Evolutionary conservation across 1,284 basidiomycete genomes (phyloP), one percentile per base, ranked within the genome.

Genomic region (Amylostereum areolatum): DNA sequence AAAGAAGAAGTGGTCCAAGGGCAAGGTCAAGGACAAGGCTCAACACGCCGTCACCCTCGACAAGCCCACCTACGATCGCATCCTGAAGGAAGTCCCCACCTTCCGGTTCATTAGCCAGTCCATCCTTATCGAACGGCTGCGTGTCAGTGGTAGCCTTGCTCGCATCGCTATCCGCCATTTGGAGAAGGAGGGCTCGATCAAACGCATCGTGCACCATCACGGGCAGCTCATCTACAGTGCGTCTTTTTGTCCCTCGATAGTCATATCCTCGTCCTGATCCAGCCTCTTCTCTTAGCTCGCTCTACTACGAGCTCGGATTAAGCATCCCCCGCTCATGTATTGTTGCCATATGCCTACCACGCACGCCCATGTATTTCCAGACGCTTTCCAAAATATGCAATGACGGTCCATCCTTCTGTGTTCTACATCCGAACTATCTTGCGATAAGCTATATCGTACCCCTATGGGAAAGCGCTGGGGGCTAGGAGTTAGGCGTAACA

Each of bases 1-100:
- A 83, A 98, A 98, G 84, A 98, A 98, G 89, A 98, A 98, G 84
- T 98, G 95, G 95, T 97, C 94, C 61, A 98, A 98, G 83, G 95
- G 95, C 72, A 97, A 97, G 77, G 94, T 97, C 71, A 97, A 97
- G 87, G 94, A 97, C 78, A 97, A 97, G 86, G 92, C 91, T 65
- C 85, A 88, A 67, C 92, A 96, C 80, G 83, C 90, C 65, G 95
- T 98, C 70, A 78, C 86, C 62, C 85, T 97, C 66, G 93, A 97
- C 81, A 93, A 96, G 79, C 58, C 80, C 49, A 85, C 80, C 56
- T 97, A 80, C 81, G 95, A 97, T 80, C 91, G 92, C 67, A 94
- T 97, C 79, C 72, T 97, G 65, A 99, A 99, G 85, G 97, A 99
- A 74, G 94, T 96, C 72, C 97, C 97, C 45, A 96, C 95, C 68